A percentile compares a stretch with the other conserved stretches of the same genome.
Evolutionary conservation across 176 grass and related monocot genomes (phyloP).

Genomic region (Aegilops tauschii): DNA sequence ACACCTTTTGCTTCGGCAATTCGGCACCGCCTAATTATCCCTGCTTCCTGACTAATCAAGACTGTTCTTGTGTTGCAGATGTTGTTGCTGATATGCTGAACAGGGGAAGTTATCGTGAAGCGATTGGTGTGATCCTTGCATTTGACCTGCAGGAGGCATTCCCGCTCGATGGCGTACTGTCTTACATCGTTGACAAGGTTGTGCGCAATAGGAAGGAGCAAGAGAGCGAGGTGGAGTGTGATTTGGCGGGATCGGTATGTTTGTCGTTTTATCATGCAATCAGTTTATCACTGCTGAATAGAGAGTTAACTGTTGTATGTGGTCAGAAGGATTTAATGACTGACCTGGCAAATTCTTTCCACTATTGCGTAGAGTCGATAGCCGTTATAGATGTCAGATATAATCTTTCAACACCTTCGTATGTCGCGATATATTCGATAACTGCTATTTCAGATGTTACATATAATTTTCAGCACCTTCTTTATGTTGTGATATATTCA

Average conservation of each 20-base stretch:
- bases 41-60: background rate
- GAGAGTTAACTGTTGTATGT: background rate
- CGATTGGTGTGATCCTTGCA: constrained; percentile 38
- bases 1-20: too few relatives aligned
- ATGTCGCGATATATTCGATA: background rate
- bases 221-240: background rate
- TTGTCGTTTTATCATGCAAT: background rate
- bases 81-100: constrained; percentile 47
- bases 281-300: background rate
- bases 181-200: constrained; percentile 46
- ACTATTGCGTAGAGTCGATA: background rate
- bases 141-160: constrained; percentile 56
- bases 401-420: background rate
- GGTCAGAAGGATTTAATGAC: background rate
- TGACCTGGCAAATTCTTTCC: background rate
- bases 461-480: background rate
- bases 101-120: constrained; percentile 43
- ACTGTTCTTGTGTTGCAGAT: constrained; percentile 33
- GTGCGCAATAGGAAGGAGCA: background rate
- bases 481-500: background rate
- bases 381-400: background rate
- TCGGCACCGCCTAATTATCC: background rate
- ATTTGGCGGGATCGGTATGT: constrained; percentile 14
- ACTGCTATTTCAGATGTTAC: background rate
- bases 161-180: constrained; percentile 17